These are phyloP conservation scores for Elaeis oleifera DNA, from an alignment of 202 grass and related monocot species.

Conservation along the genomic window DNA sequence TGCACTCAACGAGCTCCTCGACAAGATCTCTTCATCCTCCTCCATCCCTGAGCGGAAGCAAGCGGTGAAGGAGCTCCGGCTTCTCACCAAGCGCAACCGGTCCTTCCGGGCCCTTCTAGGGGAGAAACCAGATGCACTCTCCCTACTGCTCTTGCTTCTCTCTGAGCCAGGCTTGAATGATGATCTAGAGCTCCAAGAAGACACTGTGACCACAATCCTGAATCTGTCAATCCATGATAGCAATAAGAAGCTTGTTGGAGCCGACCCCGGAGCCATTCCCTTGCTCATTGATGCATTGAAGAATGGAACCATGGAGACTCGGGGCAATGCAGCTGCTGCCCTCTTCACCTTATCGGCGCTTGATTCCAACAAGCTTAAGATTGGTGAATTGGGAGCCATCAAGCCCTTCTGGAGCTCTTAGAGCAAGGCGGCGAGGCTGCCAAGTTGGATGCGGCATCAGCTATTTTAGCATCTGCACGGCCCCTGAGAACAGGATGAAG, in stretches of 20 bases:
- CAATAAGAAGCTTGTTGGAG: conserved; percentile 13
- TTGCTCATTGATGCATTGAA: conserved; percentile 5
- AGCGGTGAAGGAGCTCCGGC: background rate
- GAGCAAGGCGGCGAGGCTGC: background rate
- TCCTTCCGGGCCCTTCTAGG: conserved; percentile 4
- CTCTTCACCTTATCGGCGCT: conserved; percentile 11
- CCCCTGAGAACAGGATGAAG: conserved; percentile 2
- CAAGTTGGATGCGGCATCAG: conserved; percentile 7
- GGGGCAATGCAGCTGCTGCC: conserved; percentile 6
- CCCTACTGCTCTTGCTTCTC: background rate
- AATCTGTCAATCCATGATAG: conserved; percentile 10
- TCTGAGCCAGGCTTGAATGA: conserved; percentile 2
- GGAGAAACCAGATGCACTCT: background rate
- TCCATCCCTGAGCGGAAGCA: conserved; percentile 1
- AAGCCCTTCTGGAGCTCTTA: conserved; percentile 5
- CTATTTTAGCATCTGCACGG: conserved; percentile 3
- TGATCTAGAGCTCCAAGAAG: conserved; percentile 3
- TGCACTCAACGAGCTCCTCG: conserved; percentile 1
- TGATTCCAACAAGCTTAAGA: conserved; percentile 9
- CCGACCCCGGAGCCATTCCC: conserved; percentile 8
- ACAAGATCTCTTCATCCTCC: background rate
- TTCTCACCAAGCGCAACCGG: conserved; percentile 5
- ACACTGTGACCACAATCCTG: conserved; percentile 8
- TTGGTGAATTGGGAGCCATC: conserved; percentile 9
- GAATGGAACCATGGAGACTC: conserved; percentile 8